Base-by-base conservation (phyloP, 78 protist species). In the Dictyostelium citrinum region DNA sequence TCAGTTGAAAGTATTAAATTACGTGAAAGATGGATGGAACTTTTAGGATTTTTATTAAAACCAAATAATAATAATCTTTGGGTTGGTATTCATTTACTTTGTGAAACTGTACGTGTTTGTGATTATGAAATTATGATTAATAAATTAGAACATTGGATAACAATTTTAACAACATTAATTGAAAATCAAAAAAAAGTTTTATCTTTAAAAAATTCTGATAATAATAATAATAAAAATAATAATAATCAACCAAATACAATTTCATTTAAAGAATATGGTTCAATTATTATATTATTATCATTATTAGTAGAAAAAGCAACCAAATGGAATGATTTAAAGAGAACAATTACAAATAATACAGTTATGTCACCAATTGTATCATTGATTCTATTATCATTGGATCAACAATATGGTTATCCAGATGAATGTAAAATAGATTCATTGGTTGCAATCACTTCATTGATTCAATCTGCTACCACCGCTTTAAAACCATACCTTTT, bases 71-170 rank as follows among this genome's bases (percentile, higher is more conserved):
- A 33, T n/a, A 81, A 46, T 45, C 55, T 88, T 6, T 45, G 76
- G 67, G 45, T 88, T 39, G 93, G 84, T 29, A n/a, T 88, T 29
- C 67, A 64, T 24, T 43, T 88, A n/a, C 29, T 88, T 46, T 27
- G 58, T 27, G 93, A 88, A 27, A 88, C 93, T 35, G 81, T 88
- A 60, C 31, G 93, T 31, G 85, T 88, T 9, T 76, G 81, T 27
- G 80, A 88, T n/a, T 88, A 88, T 67, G 85, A 88, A 10, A 27
- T 68, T 1, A 72, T 88, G 74, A 7, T 33, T 5, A 8, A 31
- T 5, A 31, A 88, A 16, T 14, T 33, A 4, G 85, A 88, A 6
- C 79, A 27, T 16, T 88, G 93, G 93, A 49, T 43, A 3, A 60
- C 24, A 12, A 0, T 78, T 1, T 46, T 88, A 22, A 49, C 67